phyloP scores from a whole-genome alignment of 768 basidiomycete genomes.

The Russula sp. region DNA sequence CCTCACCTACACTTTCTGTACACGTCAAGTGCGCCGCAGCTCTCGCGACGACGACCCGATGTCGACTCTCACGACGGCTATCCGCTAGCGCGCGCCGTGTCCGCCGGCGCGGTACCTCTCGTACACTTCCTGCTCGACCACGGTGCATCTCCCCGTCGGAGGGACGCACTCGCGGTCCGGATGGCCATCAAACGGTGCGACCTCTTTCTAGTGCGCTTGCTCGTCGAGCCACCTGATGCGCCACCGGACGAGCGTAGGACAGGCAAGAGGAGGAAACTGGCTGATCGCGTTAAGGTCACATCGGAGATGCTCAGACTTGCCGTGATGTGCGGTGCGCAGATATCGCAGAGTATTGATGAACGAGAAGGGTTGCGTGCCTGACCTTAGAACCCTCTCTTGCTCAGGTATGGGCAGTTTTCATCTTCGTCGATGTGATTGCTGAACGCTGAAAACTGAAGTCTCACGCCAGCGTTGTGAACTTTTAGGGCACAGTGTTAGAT shows the following conservation, averaged over 20 bases:
- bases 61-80: constrained; percentile 76
- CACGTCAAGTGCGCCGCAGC: constrained; percentile 39
- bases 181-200: constrained; percentile 75
- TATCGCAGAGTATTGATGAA: constrained; percentile 66
- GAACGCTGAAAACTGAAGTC: background rate
- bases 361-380: constrained; percentile 72
- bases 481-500: too few relatives aligned
- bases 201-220: constrained; percentile 62
- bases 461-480: background rate
- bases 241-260: constrained; percentile 15
- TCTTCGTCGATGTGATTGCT: background rate
- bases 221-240: constrained; percentile 55
- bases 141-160: constrained; percentile 66
- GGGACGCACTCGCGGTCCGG: constrained; percentile 61
- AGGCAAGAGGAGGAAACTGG: constrained; percentile 52
- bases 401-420: background rate
- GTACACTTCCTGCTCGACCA: constrained; percentile 66
- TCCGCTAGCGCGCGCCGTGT: constrained; percentile 74
- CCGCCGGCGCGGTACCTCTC: constrained; percentile 59
- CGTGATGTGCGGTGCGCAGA: constrained; percentile 59
- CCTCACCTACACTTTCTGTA: constrained; percentile 64
- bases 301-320: constrained; percentile 63
- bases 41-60: constrained; percentile 41
- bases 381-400: constrained; percentile 56
- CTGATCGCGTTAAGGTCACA: constrained; percentile 56